Percentiles rank a stretch among this genome's conserved stretches.
These are phyloP conservation scores for Lepidopterella palustris DNA, from an alignment of 495 filamentous ascomycete genomes.

Conservation along the genomic window DNA sequence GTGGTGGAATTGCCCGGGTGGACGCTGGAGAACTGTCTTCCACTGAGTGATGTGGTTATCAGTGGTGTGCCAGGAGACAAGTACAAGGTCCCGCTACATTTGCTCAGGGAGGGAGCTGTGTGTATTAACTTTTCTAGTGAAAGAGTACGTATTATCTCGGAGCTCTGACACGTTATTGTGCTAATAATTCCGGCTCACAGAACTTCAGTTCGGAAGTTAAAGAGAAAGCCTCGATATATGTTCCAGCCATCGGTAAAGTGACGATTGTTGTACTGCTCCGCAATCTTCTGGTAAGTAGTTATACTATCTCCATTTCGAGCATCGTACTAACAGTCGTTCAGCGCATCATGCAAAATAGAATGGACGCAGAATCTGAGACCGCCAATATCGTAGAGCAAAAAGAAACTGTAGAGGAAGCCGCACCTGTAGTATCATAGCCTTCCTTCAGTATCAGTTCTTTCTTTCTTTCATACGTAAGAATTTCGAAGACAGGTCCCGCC, in stretches of 20 bases:
- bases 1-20: constrained; percentile 70
- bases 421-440: constrained; percentile 8
- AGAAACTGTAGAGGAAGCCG: constrained; percentile 4
- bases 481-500: too few relatives aligned
- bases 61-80: constrained; percentile 79
- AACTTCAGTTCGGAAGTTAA: constrained; percentile 88
- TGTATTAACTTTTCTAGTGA: constrained; percentile 97
- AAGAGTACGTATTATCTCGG: constrained; percentile 47
- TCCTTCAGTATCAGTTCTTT: too few relatives aligned
- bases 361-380: constrained; percentile 9
- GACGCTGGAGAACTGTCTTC: constrained; percentile 70
- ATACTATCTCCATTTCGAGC: background rate
- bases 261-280: constrained; percentile 87
- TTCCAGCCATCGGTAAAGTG: constrained; percentile 94
- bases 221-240: constrained; percentile 92
- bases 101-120: constrained; percentile 80
- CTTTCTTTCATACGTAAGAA: too few relatives aligned
- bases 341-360: constrained; percentile 28
- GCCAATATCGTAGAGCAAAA: background rate
- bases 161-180: constrained; percentile 4
- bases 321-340: constrained; percentile 11
- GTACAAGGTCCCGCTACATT: constrained; percentile 79
- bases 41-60: constrained; percentile 88
- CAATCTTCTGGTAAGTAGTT: constrained; percentile 69
- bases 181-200: constrained; percentile 31